Evolutionary conservation across 768 basidiomycete species (phyloP).

Genomic region (Lanmaoa rubissima): DNA sequence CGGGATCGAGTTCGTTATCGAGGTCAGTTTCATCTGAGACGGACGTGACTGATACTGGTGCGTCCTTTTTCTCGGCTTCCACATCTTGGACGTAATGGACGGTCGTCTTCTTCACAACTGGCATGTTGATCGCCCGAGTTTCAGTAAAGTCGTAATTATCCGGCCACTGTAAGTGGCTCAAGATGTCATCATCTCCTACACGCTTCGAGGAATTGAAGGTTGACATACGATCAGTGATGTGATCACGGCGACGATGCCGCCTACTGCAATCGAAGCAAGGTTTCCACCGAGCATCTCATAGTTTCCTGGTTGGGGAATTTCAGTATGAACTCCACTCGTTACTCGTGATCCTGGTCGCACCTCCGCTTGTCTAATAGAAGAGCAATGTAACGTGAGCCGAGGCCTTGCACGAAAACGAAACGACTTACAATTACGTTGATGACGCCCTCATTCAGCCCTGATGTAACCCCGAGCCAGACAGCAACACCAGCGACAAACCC

Average conservation of each 20-base stretch:
- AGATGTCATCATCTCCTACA: background rate
- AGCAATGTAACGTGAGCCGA: background rate
- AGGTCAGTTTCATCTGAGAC: conserved; percentile 39
- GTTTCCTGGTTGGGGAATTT: conserved; percentile 34
- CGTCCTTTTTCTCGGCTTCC: conserved; percentile 39
- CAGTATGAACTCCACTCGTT: background rate
- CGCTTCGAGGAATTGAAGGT: background rate
- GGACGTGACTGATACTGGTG: conserved; percentile 31
- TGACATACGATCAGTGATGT: conserved; percentile 60
- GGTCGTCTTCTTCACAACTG: conserved; percentile 16
- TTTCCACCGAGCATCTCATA: conserved; percentile 87
- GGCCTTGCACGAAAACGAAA: background rate
- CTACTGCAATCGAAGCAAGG: conserved; percentile 78
- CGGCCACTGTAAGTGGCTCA: conserved; percentile 51
- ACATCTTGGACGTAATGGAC: conserved; percentile 20
- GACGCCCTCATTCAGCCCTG: conserved; percentile 61
- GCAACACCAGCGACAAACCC: conserved; percentile 71
- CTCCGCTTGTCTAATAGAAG: conserved; percentile 45
- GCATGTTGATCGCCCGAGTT: conserved; percentile 74
- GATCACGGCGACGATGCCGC: conserved; percentile 69
- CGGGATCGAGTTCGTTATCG: conserved; percentile 63
- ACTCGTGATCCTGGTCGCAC: conserved; percentile 36
- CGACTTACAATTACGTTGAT: conserved; percentile 64
- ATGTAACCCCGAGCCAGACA: conserved; percentile 85
- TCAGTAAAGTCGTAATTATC: conserved; percentile 79